Evolutionary conservation across 2,329 filamentous ascomycete genomes (phyloP), one percentile per base, ranked within the genome.

Genomic region (Fusarium decemcellulare): DNA sequence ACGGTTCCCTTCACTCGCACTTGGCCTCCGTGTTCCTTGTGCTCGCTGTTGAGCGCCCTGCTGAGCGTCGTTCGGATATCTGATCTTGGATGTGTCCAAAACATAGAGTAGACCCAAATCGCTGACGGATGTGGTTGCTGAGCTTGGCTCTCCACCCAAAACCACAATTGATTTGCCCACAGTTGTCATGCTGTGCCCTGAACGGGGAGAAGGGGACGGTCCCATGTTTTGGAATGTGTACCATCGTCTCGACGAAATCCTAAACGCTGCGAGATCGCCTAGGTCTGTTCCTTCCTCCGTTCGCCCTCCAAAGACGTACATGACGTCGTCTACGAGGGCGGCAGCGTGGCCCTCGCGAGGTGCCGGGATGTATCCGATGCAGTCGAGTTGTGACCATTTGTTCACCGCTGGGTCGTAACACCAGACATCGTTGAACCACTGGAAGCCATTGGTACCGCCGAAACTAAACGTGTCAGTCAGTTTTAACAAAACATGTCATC

Each of bases 181-280:
- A 3, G 94, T 91, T 3, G 96, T 98, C 96, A 99, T 98, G 79
- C 94, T 98, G 79, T 99, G 96, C 2, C 96, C 96, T 15, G 95
- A 98, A 64, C 96, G 88, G 34, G 96, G 91, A 4, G 95, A 98
- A 0, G 96, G 96, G 1, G 95, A 97, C 4, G 95, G 95, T 0
- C 96, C 96, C 96, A 99, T 99, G 77, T 99, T 99, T 77, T 99
- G 96, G 81, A 99, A 99, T 37, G 96, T 99, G 79, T 98, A 99
- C 96, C 96, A 99, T 63, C 96, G 90, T 70, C 93, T 91, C 11
- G 94, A 94, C 1, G 92, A 90, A 63, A 90, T 89, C 56, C 87
- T 82, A 74, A 90, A 90, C 2, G 96, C 96, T 3, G 96, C 95
- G 44, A 99, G 86, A 79, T 99, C 96, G 36, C 95, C 96, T 5